Conservation (phyloP, 495 filamentous ascomycete genomes). For the Penicillium antarcticum region DNA sequence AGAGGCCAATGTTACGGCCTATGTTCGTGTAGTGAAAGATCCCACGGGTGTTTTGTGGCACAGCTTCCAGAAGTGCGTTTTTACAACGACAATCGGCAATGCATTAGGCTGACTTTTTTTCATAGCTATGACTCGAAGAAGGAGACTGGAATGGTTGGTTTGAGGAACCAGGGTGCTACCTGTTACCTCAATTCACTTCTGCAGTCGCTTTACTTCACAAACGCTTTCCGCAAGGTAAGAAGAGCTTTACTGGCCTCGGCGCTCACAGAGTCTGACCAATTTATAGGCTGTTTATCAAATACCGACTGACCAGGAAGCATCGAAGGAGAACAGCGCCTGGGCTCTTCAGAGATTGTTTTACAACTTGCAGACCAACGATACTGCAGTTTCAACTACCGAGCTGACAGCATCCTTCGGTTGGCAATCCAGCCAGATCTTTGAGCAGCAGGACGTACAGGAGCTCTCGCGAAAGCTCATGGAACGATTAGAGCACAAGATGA, state of each 20-base stretch:
- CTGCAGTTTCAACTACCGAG: slow-evolving; percentile 84
- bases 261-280: neutral
- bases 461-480: slow-evolving; percentile 96
- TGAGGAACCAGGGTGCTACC: slow-evolving; percentile 97
- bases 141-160: slow-evolving; percentile 93
- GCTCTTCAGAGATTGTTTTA: slow-evolving; percentile 93
- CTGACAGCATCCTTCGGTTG: slow-evolving; percentile 95
- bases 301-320: slow-evolving; percentile 80
- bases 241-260: neutral
- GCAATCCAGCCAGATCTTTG: slow-evolving; percentile 97
- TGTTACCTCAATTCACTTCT: slow-evolving; percentile 98
- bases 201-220: slow-evolving; percentile 96
- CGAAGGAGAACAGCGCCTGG: slow-evolving; percentile 83
- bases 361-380: slow-evolving; percentile 77
- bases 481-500: slow-evolving; percentile 94
- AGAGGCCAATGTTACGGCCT: slow-evolving; percentile 82
- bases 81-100: neutral
- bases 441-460: slow-evolving; percentile 98
- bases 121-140: slow-evolving; percentile 97
- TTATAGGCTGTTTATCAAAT: slow-evolving; percentile 92
- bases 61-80: slow-evolving; percentile 82
- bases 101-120: neutral
- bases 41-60: slow-evolving; percentile 99
- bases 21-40: slow-evolving; percentile 91
- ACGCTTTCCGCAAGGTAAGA: slow-evolving; percentile 86